Evolutionary conservation across 2,329 filamentous ascomycete species (phyloP).

Genomic region (Phialophora macrospora): DNA sequence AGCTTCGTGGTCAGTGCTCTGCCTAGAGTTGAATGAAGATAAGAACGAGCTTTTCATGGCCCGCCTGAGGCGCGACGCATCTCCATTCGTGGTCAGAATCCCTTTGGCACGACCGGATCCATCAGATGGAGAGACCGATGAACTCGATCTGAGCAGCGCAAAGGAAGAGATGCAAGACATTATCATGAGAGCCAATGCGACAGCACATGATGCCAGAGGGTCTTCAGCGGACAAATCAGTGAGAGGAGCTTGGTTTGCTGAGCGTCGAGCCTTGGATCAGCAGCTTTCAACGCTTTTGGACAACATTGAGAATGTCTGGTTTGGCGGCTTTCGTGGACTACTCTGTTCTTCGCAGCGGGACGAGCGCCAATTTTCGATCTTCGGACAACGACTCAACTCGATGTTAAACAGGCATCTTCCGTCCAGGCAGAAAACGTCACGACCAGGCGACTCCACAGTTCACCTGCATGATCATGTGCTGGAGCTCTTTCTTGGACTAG

Average conservation of each 20-base stretch:
- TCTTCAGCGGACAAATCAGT: conserved; percentile 60
- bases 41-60: conserved; percentile 85
- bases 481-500: conserved; percentile 86
- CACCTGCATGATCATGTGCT: conserved; percentile 71
- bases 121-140: conserved; percentile 76
- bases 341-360: conserved; percentile 75
- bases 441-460: conserved; percentile 57
- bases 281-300: conserved; percentile 77
- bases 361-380: conserved; percentile 69
- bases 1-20: conserved; percentile 80
- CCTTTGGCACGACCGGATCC: conserved; percentile 82
- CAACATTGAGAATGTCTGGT: conserved; percentile 90
- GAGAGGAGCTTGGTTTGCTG: conserved; percentile 86
- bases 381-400: conserved; percentile 76
- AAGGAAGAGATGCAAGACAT: conserved; percentile 81
- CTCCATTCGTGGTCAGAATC: conserved; percentile 83
- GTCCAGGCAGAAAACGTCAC: conserved; percentile 67
- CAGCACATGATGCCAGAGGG: conserved; percentile 74
- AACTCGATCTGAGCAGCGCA: conserved; percentile 83
- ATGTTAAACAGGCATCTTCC: conserved; percentile 85
- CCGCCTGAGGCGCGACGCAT: conserved; percentile 75
- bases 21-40: conserved; percentile 80
- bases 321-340: conserved; percentile 93
- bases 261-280: conserved; percentile 77
- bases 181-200: conserved; percentile 78